phyloP scores from a whole-genome alignment of 73 alveolate species.

The Paramecium bursaria region DNA sequence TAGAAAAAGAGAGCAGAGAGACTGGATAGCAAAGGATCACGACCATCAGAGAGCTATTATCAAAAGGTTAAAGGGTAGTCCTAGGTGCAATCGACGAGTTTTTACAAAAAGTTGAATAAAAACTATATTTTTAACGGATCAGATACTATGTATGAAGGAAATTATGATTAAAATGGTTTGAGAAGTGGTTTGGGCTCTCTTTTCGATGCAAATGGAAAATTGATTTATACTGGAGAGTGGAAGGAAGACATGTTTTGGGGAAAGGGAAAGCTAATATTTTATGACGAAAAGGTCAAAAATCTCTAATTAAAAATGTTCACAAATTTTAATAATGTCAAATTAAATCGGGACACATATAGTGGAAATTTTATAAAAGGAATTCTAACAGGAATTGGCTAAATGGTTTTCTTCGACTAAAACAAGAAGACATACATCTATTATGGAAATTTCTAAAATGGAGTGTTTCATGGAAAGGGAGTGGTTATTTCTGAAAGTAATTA shows the following conservation, averaged over 20 bases:
- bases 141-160: constrained; percentile 52
- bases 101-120: not conserved
- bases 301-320: constrained; percentile 1
- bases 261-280: constrained; percentile 37
- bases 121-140: constrained; percentile 1
- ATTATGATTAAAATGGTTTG: constrained; percentile 15
- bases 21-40: constrained; percentile 29
- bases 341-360: constrained; percentile 18
- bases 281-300: not conserved
- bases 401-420: constrained; percentile 15
- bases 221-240: constrained; percentile 50
- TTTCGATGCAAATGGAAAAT: constrained; percentile 21
- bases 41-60: constrained; percentile 3
- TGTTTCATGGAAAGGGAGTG: constrained; percentile 55
- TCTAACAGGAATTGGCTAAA: constrained; percentile 42
- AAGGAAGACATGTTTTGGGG: constrained; percentile 43
- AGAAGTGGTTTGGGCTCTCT: constrained; percentile 29
- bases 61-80: constrained; percentile 21
- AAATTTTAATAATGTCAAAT: not conserved
- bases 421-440: not conserved
- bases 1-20: constrained; percentile 1
- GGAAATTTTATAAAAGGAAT: constrained; percentile 53
- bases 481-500: not conserved
- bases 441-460: constrained; percentile 39
- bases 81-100: not conserved